Evolutionary conservation across 2,329 filamentous ascomycete species (phyloP).

Genomic region (Sarocladium kiliense): DNA sequence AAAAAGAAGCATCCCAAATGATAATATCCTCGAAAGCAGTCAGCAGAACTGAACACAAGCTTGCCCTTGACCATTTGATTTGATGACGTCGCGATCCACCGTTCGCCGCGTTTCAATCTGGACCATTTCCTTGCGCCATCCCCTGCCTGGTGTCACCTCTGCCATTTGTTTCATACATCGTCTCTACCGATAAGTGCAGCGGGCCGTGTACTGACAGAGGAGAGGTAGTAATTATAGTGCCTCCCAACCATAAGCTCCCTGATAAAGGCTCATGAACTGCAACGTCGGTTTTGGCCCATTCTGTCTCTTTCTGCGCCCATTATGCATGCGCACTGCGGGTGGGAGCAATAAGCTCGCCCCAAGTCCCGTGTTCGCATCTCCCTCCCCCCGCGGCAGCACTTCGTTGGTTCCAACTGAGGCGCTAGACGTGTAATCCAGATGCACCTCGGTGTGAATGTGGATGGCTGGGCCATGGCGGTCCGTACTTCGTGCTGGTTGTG

Average conservation of each 20-base stretch:
- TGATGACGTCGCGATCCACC: conserved; percentile 8
- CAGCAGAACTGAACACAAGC: no score
- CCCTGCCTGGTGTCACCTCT: background rate
- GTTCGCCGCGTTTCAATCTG: background rate
- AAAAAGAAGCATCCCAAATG: background rate
- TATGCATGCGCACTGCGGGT: background rate
- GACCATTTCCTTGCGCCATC: background rate
- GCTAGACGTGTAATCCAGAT: background rate
- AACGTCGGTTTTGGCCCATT: no score
- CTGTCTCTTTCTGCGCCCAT: no score
- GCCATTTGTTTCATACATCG: background rate
- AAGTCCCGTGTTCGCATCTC: background rate
- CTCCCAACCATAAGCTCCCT: no score
- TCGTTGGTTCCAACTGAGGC: background rate
- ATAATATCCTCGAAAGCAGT: no score
- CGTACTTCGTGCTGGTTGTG: background rate
- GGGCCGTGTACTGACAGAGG: no score
- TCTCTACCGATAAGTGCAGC: no score
- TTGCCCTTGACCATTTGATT: no score
- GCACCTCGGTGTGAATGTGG: conserved; percentile 1
- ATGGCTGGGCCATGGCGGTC: background rate
- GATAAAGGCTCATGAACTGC: no score
- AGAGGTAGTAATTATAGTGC: no score
- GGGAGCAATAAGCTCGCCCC: background rate
- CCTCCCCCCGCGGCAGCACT: background rate